Conservation (phyloP, 257 asterid genomes). For the Solanum gandarillasii region DNA sequence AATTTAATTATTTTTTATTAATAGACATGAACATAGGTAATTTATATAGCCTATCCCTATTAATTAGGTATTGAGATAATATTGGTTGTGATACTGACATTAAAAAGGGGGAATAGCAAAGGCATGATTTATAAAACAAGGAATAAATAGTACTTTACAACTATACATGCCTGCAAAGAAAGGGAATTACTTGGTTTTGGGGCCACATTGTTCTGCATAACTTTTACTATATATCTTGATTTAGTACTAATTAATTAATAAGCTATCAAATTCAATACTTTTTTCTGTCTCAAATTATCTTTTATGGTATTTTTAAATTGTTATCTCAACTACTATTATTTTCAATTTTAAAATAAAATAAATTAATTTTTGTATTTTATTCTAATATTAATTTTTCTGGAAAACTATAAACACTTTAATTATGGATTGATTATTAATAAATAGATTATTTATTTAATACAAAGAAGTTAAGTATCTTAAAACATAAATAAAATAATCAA, state of each 20-base stretch:
- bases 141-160: background rate
- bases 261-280: background rate
- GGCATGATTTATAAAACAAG: background rate
- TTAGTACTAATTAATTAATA: background rate
- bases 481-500: too few species aligned
- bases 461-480: too few species aligned
- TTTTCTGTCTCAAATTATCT: background rate
- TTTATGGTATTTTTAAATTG: background rate
- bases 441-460: background rate
- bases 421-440: too few species aligned
- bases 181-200: background rate
- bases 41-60: background rate
- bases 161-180: background rate
- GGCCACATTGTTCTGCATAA: background rate
- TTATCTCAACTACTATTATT: background rate
- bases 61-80: background rate
- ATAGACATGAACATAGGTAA: background rate
- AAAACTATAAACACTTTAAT: background rate
- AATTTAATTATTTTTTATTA: background rate
- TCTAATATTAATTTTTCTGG: too few species aligned
- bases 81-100: background rate
- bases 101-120: background rate
- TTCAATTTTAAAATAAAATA: too few species aligned
- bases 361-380: too few species aligned
- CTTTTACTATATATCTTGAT: background rate